A percentile compares a stretch with the other conserved stretches of the same genome.
Evolutionary conservation across 495 filamentous ascomycete species (phyloP).

Genomic region (Letharia columbiana): DNA sequence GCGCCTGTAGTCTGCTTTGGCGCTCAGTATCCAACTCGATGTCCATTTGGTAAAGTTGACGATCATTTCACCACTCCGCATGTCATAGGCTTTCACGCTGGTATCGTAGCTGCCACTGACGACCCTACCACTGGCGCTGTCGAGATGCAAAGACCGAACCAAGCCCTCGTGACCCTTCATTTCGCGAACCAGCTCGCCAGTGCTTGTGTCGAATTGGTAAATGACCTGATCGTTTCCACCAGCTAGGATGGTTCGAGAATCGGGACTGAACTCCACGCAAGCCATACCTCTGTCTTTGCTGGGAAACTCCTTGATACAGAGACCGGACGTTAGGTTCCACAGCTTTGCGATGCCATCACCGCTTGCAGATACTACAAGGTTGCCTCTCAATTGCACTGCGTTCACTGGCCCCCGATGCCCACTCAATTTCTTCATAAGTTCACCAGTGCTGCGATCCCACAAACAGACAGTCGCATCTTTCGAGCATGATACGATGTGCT

Average conservation of each 20-base stretch:
- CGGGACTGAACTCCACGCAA: slow-evolving; percentile 90
- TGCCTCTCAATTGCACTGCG: slow-evolving; percentile 85
- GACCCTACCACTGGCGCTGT: slow-evolving; percentile 70
- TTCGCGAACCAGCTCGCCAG: slow-evolving; percentile 69
- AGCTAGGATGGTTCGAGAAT: slow-evolving; percentile 77
- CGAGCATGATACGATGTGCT: slow-evolving; percentile 90
- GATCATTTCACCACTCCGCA: slow-evolving; percentile 60
- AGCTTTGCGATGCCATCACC: slow-evolving; percentile 89
- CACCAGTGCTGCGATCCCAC: slow-evolving; percentile 77
- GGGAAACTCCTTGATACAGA: slow-evolving; percentile 76
- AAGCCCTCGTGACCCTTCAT: slow-evolving; percentile 71
- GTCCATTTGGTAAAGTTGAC: slow-evolving; percentile 84
- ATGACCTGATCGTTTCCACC: slow-evolving; percentile 92
- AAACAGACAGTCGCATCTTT: slow-evolving; percentile 89
- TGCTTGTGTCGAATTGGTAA: slow-evolving; percentile 88
- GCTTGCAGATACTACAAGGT: slow-evolving; percentile 82
- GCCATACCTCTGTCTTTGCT: slow-evolving; percentile 86
- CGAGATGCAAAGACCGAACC: slow-evolving; percentile 81
- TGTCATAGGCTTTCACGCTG: slow-evolving; percentile 85
- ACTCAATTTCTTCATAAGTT: slow-evolving; percentile 60
- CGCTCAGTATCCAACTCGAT: slow-evolving; percentile 88
- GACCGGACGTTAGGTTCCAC: slow-evolving; percentile 83
- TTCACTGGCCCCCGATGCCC: slow-evolving; percentile 91
- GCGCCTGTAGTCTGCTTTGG: slow-evolving; percentile 87
- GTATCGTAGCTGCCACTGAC: slow-evolving; percentile 91